phyloP scores from a whole-genome alignment of 1,284 basidiomycete species.

The Ganoderma multipileum region DNA sequence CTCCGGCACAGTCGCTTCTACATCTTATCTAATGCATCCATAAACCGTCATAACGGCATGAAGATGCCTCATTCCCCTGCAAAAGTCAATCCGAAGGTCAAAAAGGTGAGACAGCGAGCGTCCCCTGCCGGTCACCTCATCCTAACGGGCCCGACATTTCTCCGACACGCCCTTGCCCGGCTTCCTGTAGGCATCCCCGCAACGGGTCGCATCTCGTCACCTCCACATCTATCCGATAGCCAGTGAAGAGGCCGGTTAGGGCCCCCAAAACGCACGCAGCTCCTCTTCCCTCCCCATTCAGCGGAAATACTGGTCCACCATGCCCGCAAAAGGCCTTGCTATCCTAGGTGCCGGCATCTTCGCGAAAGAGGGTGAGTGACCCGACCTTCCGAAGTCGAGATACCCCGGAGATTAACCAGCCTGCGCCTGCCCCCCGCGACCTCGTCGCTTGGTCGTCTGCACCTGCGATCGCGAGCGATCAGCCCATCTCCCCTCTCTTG shows the following conservation, averaged over 20 bases:
- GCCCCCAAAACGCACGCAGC: slow-evolving; percentile 1
- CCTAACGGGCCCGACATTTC: slow-evolving; percentile 23
- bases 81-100: not conserved
- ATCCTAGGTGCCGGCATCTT: slow-evolving; percentile 80
- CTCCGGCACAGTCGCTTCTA: not conserved
- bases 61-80: not conserved
- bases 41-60: not conserved
- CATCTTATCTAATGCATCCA: not conserved
- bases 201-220: slow-evolving; percentile 9
- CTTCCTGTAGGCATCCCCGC: slow-evolving; percentile 1
- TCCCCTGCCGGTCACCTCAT: slow-evolving; percentile 18
- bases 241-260: slow-evolving; percentile 3
- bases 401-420: slow-evolving; percentile 44
- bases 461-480: slow-evolving; percentile 26
- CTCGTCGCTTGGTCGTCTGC: not conserved
- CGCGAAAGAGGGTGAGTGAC: slow-evolving; percentile 66
- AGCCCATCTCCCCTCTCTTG: slow-evolving; percentile 81
- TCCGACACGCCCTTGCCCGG: slow-evolving; percentile 18
- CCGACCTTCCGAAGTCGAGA: slow-evolving; percentile 21
- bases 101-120: slow-evolving; percentile 11
- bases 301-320: slow-evolving; percentile 22
- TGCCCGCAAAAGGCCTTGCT: slow-evolving; percentile 50
- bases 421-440: not conserved
- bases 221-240: slow-evolving; percentile 19
- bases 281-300: slow-evolving; percentile 10